phyloP scores from a whole-genome alignment of 352 stramenopile genomes.

The Phytophthora cactorum region DNA sequence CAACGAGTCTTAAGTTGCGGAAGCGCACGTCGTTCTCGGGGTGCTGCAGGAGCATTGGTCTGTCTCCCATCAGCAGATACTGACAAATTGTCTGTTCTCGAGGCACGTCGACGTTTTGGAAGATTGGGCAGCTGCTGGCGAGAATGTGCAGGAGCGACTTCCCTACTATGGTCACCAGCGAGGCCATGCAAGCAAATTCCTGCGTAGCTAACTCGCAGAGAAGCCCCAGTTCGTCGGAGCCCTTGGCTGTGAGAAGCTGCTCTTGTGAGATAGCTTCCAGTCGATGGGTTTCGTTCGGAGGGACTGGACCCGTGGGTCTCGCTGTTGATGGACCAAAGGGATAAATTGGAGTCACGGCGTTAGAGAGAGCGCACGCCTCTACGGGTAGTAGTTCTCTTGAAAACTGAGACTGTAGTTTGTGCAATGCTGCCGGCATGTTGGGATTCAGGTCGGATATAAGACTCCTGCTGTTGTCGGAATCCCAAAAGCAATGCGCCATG shows the following conservation, averaged over 20 bases:
- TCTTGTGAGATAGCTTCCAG: conserved; percentile 41
- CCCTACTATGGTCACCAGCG: conserved; percentile 50
- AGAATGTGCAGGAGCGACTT: conserved; percentile 39
- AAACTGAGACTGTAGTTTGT: conserved; percentile 24
- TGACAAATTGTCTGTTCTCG: conserved; percentile 55
- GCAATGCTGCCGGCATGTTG: conserved; percentile 2
- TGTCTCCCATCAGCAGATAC: conserved; percentile 55
- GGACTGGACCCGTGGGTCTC: conserved; percentile 25
- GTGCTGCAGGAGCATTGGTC: conserved; percentile 57
- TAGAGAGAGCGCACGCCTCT: conserved; percentile 38
- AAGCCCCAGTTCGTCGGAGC: conserved; percentile 41
- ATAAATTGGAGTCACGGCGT: conserved; percentile 39
- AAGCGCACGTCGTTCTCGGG: conserved; percentile 65
- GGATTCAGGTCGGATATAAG: background rate
- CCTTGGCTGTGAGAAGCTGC: conserved; percentile 26
- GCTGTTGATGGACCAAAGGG: conserved; percentile 9
- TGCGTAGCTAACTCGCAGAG: conserved; percentile 44
- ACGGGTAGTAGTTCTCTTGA: conserved; percentile 29
- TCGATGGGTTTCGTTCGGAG: conserved; percentile 44
- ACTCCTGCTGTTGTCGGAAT: conserved; percentile 1
- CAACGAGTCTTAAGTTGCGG: conserved; percentile 33
- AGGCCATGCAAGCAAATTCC: conserved; percentile 46
- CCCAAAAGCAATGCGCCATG: conserved; percentile 14
- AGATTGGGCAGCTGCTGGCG: conserved; percentile 37
- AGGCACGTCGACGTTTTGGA: conserved; percentile 32